phyloP scores from a whole-genome alignment of 495 filamentous ascomycete genomes.

The Hypoxylon trugodes region DNA sequence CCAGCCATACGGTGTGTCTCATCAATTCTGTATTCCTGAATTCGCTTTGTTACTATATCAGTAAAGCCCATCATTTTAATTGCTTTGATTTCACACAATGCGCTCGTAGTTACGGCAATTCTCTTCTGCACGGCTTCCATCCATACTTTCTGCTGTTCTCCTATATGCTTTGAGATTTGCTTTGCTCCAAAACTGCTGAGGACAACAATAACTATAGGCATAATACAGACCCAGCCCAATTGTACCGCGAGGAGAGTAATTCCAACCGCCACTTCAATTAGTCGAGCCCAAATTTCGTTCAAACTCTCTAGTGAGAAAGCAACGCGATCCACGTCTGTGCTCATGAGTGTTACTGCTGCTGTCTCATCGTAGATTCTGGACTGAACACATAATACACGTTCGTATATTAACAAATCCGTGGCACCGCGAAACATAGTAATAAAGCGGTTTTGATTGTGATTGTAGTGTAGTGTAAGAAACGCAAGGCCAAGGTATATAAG shows the following conservation, averaged over 20 bases:
- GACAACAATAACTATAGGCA: not conserved
- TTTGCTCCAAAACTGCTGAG: not conserved
- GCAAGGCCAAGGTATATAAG: not conserved
- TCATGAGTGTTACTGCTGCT: not conserved
- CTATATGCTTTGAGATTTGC: not conserved
- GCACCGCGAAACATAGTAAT: not conserved
- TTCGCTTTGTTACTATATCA: not conserved
- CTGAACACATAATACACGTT: not conserved
- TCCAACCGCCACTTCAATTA: not conserved
- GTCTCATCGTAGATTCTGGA: not conserved
- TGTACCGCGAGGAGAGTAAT: not conserved
- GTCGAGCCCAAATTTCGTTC: not conserved
- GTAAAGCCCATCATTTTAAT: not conserved
- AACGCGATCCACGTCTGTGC: not conserved
- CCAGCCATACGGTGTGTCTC: conserved; percentile 1
- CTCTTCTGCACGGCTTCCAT: not conserved
- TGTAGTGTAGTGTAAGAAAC: not conserved
- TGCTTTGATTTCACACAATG: not conserved
- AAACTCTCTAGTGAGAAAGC: not conserved
- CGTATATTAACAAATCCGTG: not conserved
- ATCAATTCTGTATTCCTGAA: not conserved
- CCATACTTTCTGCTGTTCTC: not conserved
- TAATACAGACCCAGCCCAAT: not conserved
- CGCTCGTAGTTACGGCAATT: not conserved
- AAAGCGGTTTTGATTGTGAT: not conserved